Evolutionary conservation across 179 eudicot species (phyloP).

Genomic region (Camellia oleifera): DNA sequence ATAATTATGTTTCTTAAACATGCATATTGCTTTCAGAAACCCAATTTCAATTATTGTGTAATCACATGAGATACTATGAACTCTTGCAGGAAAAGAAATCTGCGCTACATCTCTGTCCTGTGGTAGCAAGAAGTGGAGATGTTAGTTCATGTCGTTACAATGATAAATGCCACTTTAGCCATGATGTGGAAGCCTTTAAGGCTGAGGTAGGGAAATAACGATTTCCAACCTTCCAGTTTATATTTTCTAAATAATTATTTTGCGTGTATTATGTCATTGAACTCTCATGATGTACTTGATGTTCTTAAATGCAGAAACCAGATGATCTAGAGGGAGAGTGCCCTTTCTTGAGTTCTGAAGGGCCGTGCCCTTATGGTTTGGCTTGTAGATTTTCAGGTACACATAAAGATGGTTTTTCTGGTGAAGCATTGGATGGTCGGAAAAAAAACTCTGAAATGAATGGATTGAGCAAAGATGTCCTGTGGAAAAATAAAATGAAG

Average conservation of each 20-base stretch:
- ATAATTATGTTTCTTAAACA: neutral
- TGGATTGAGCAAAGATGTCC: conserved; percentile 71
- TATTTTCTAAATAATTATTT: neutral
- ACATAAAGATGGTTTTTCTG: conserved; percentile 44
- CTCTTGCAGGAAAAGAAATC: conserved; percentile 71
- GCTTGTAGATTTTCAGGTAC: conserved; percentile 76
- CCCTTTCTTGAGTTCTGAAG: conserved; percentile 56
- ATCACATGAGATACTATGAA: neutral
- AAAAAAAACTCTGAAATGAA: conserved; percentile 56
- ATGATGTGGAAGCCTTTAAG: conserved; percentile 81
- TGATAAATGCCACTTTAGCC: conserved; percentile 81
- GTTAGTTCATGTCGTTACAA: conserved; percentile 56
- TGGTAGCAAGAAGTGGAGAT: conserved; percentile 69
- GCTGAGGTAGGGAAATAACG: conserved; percentile 41
- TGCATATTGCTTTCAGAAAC: neutral
- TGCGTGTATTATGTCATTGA: neutral
- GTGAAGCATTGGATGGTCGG: conserved; percentile 28
- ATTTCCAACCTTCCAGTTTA: neutral
- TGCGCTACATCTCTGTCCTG: conserved; percentile 58
- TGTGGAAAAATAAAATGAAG: conserved; percentile 92
- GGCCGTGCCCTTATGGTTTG: conserved; percentile 79
- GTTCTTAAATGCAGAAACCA: conserved; percentile 53
- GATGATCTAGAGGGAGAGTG: conserved; percentile 83
- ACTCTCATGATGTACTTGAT: conserved; percentile 11
- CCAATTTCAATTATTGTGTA: neutral